Evolutionary conservation across 208 protist genomes (phyloP).

Genomic region (Trypanosoma mega): DNA sequence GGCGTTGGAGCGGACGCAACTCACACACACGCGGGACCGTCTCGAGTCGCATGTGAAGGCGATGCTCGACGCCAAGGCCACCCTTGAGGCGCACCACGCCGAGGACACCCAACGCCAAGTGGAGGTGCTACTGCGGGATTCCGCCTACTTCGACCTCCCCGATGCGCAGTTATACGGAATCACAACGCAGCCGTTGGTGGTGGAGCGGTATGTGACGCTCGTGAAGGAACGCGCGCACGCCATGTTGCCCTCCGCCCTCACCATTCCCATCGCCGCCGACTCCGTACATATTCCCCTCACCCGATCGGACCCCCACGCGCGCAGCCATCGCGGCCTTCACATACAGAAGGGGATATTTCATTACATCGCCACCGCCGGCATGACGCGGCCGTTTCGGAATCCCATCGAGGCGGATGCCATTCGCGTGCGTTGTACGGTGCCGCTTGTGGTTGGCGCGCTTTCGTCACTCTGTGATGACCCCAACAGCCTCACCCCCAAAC

Average conservation of each 20-base stretch:
- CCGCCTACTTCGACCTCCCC: constrained; percentile 14
- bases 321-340: too few relatives aligned
- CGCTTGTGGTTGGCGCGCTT: constrained; percentile 10
- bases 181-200: not conserved
- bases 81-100: too few relatives aligned
- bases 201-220: constrained; percentile 16
- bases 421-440: constrained; percentile 12
- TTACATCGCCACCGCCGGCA: constrained; percentile 22
- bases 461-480: constrained; percentile 5
- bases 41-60: not conserved
- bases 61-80: not conserved
- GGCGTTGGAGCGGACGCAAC: not conserved
- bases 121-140: not conserved
- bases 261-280: constrained; percentile 1
- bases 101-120: not conserved
- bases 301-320: too few relatives aligned
- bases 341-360: constrained; percentile 21
- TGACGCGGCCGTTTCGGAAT: constrained; percentile 12
- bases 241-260: constrained; percentile 20
- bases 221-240: not conserved
- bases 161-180: constrained; percentile 1
- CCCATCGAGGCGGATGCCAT: constrained; percentile 17
- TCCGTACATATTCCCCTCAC: constrained; percentile 5
- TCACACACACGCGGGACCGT: not conserved
- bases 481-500: not conserved